Base-by-base conservation (phyloP, 1,284 basidiomycete species). In the Apiotrichum sp. region DNA sequence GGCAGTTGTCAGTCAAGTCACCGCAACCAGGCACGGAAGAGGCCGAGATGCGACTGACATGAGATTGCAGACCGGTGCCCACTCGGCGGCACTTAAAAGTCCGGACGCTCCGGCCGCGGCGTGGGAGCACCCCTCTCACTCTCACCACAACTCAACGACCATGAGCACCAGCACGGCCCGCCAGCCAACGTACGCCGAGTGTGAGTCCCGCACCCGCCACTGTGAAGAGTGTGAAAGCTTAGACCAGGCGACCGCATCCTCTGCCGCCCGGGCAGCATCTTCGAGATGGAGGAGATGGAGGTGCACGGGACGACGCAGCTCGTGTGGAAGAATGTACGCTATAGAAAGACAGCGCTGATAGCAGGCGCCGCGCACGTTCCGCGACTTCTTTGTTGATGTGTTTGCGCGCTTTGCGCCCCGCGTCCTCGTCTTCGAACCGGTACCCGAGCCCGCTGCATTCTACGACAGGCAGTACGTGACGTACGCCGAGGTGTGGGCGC, bases 321-420 rank as follows among this genome's bases (percentile, higher is more conserved):
- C 22, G 61, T 61, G 10, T 74, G 71, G 71, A 73, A 73, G 60
- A 62, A 68, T 56, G 71, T 71, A 32, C 54, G 68, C 22, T 14
- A 14, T 9, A 4, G 7, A 35, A 10, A 33, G 44, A 6, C 9
- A 13, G 36, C 32, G 33, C 32, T 45, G 8, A 41, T 42, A 16
- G 14, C 5, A 72, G 69, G 59, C 65, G 5, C 65, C 67, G 1
- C 53, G 50, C 10, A 68, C 65, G 10, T 69, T 72, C 52, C 66
- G 68, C 47, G 31, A 52, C 4, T 72, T 66, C 56, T 47, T 71
- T 43, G 41, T 64, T 6, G 48, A 45, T n/a, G 52, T 45, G 1
- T 43, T 67, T 9, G 40, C 50, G 9, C 61, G 47, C 31, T 68
- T 66, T 41, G 42, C 52, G 6, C 50, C 32, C 3, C 57, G 68